phyloP scores from a whole-genome alignment of 164 flowering plant genomes.

The Stephania cephalantha region DNA sequence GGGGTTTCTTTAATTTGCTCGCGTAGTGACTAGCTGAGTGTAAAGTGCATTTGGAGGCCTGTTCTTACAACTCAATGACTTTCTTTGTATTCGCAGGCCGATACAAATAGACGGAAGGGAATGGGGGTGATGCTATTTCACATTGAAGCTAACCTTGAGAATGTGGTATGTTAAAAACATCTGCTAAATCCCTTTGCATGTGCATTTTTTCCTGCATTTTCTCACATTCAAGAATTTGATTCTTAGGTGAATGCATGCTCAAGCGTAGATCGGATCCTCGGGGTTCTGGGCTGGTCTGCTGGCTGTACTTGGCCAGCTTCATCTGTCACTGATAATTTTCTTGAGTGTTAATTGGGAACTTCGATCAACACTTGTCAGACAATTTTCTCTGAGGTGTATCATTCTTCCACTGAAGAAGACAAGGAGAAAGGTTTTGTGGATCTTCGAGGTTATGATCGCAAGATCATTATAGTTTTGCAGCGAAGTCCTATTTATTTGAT shows the following conservation, averaged over 20 bases:
- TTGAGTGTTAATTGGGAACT: slow-evolving; percentile 42
- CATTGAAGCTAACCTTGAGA: slow-evolving; percentile 64
- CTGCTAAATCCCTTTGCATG: background rate
- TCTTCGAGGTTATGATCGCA: slow-evolving; percentile 4
- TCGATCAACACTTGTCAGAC: background rate
- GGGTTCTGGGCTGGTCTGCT: slow-evolving; percentile 85
- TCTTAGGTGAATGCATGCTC: slow-evolving; percentile 66
- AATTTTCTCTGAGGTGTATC: slow-evolving; percentile 1
- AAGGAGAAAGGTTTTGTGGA: background rate
- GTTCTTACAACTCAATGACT: background rate
- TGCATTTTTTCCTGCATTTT: background rate
- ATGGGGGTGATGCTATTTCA: slow-evolving; percentile 84
- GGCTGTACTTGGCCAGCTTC: slow-evolving; percentile 92
- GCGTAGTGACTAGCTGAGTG: background rate
- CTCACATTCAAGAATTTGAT: slow-evolving; percentile 6
- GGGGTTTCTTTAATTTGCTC: background rate
- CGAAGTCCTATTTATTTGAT: slow-evolving; percentile 12
- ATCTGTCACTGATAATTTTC: slow-evolving; percentile 25
- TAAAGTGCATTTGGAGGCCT: background rate
- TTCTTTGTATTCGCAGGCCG: slow-evolving; percentile 48
- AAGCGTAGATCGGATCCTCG: slow-evolving; percentile 59
- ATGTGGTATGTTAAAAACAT: slow-evolving; percentile 45
- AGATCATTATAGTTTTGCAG: background rate
- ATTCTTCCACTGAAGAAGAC: slow-evolving; percentile 9
- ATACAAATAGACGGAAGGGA: slow-evolving; percentile 68